Evolutionary conservation across 202 grass and related monocot species (phyloP), one percentile per base, ranked within the genome.

Genomic region (Zoysia matrella): DNA sequence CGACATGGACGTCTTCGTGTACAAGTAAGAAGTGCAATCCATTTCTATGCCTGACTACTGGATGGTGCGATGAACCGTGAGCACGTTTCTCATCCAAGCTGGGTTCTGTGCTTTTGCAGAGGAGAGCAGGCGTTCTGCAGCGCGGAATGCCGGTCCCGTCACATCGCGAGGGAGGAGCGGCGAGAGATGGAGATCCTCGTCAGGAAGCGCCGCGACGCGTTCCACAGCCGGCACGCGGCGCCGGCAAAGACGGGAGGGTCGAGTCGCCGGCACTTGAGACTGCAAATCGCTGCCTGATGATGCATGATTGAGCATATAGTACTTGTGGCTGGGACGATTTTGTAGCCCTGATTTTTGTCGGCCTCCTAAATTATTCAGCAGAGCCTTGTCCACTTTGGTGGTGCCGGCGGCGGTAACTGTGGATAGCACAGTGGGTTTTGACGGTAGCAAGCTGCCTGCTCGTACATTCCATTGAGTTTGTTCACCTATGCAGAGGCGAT

Each of bases 1-100:
- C 56, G 47, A 70, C 71, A 89, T 86, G 92, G 86, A 94, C 80
- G 80, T 91, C 41, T 94, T 94, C 45, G 84, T 94, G 36, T 94
- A 91, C 89, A 94, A 88, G 92, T 94, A 84, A 86, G 64, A 22
- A 22, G 22, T 22, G 22, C 22, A 22, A 22, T 22, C 22, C 22
- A 22, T 22, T 22, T 22, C 22, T 22, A 22, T 22, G 22, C 22
- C 22, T 22, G 22, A 22, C 22, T 22, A 22, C 22, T 22, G 22
- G 22, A 22, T 22, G 22, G 22, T 22, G 22, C 22, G 22, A 22
- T 22, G 7, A 52, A 52, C 10, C 44, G 41, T 46, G 39, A 1
- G 40, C 2, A n/a, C 12, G 45, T 67, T 22, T 0, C 41, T 69
- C 6, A 47, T 36, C 7, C 48, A 41, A 54, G 40, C 7, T 36